These are phyloP conservation scores for Acrodontium crateriforme DNA, from an alignment of 2,329 filamentous ascomycete species.

Conservation along the genomic window DNA sequence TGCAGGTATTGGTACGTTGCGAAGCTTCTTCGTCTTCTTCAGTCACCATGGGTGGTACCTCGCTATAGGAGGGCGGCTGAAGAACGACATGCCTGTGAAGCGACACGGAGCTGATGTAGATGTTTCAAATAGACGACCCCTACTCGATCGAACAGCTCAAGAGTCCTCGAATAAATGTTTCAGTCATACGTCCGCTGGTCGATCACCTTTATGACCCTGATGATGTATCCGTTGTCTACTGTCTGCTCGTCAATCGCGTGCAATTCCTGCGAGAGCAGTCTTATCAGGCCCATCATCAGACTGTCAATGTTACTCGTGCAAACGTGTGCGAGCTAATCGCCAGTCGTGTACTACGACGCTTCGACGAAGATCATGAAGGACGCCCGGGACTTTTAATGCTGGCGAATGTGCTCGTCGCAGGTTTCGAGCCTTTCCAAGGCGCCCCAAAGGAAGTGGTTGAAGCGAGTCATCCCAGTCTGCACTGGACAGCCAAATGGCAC, in stretches of 20 bases:
- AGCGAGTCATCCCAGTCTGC: constrained; percentile 36
- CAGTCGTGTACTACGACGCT: constrained; percentile 61
- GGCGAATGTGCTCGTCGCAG: constrained; percentile 66
- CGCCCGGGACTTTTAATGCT: constrained; percentile 57
- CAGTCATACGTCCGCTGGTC: constrained; percentile 68
- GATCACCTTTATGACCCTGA: constrained; percentile 67
- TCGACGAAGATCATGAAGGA: constrained; percentile 63
- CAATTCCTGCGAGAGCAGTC: constrained; percentile 69
- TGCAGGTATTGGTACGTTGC: constrained; percentile 30
- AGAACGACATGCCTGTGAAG: no score
- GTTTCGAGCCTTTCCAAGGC: constrained; percentile 76
- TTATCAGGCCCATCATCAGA: constrained; percentile 63
- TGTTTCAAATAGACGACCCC: constrained; percentile 38
- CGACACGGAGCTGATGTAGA: constrained; percentile 5
- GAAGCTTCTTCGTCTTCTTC: neutral
- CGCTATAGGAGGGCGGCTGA: no score
- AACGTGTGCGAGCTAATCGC: constrained; percentile 69
- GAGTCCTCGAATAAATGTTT: constrained; percentile 68
- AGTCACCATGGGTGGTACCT: no score
- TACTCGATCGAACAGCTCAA: constrained; percentile 63
- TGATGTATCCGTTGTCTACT: constrained; percentile 75
- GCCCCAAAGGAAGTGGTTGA: constrained; percentile 53
- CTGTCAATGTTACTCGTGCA: constrained; percentile 65
- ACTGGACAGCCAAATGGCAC: constrained; percentile 30
- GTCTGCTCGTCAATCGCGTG: constrained; percentile 65